Percentiles rank a stretch among this genome's conserved stretches.
These are phyloP conservation scores for Stenocarpella maydis DNA, from an alignment of 2,329 filamentous ascomycete species.

Conservation along the genomic window DNA sequence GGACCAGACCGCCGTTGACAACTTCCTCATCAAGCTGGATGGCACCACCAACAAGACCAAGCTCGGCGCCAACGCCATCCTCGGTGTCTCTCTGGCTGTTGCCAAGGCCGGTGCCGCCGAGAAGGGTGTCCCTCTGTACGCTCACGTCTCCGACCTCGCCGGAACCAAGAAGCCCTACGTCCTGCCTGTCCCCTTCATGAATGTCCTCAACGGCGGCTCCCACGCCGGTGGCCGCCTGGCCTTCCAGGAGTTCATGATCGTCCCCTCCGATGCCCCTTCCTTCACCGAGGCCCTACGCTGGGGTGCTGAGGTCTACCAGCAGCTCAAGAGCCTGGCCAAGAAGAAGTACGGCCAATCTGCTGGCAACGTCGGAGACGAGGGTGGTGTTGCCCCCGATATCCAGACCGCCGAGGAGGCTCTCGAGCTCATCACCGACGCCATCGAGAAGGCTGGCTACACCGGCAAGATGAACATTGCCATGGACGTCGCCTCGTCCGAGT, in stretches of 20 bases:
- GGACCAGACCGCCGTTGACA: conserved; percentile 84
- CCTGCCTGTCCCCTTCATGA: conserved; percentile 91
- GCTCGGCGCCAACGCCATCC: conserved; percentile 87
- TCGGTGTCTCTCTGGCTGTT: conserved; percentile 84
- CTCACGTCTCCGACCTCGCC: conserved; percentile 85
- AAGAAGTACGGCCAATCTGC: conserved; percentile 99
- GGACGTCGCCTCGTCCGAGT: conserved; percentile 99
- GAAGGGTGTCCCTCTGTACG: conserved; percentile 88
- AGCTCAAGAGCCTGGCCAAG: conserved; percentile 96
- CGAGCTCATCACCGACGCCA: conserved; percentile 88
- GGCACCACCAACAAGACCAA: conserved; percentile 87
- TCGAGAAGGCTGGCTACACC: conserved; percentile 93
- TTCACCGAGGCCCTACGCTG: conserved; percentile 97
- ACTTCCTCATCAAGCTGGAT: conserved; percentile 86
- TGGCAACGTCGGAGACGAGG: conserved; percentile 98
- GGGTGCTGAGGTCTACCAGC: conserved; percentile 97
- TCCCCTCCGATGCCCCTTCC: conserved; percentile 82
- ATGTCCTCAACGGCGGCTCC: conserved; percentile 90
- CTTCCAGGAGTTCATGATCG: conserved; percentile 98
- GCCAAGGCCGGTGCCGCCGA: conserved; percentile 90
- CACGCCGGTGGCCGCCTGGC: conserved; percentile 96
- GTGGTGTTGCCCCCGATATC: conserved; percentile 99
- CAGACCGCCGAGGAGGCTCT: conserved; percentile 96
- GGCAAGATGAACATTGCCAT: conserved; percentile 98
- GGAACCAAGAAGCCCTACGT: conserved; percentile 93